Percentiles rank a stretch among this genome's conserved stretches.
Conservation (phyloP, 2,329 filamentous ascomycete genomes). For the Fusarium protoensiforme region DNA sequence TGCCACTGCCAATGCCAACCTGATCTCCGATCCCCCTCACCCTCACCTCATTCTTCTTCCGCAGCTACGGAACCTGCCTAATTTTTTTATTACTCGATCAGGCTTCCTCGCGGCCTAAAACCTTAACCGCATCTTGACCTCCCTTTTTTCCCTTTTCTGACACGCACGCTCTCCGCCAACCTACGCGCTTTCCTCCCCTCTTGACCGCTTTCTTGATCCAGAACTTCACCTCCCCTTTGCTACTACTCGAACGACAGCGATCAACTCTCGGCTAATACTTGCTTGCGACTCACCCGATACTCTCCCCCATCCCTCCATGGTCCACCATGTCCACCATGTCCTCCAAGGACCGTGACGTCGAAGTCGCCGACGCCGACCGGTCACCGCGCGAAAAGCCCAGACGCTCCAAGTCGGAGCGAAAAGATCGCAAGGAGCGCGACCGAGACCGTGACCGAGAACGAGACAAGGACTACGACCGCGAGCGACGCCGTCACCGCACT, state of each 20-base stretch:
- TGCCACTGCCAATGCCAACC: too few species aligned
- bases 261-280: slow-evolving; percentile 1
- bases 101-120: slow-evolving; percentile 12
- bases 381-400: slow-evolving; percentile 53
- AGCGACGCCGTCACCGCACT: slow-evolving; percentile 53
- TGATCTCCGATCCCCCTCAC: slow-evolving; percentile 19
- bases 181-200: slow-evolving; percentile 13
- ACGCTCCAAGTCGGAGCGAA: slow-evolving; percentile 54
- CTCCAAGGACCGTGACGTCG: slow-evolving; percentile 56
- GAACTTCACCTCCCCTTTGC: neutral
- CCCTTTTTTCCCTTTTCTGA: neutral
- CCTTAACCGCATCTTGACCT: neutral
- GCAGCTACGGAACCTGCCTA: slow-evolving; percentile 14
- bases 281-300: slow-evolving; percentile 6
- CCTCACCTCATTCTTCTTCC: slow-evolving; percentile 22
- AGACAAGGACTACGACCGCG: slow-evolving; percentile 48
- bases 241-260: slow-evolving; percentile 13
- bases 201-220: slow-evolving; percentile 27
- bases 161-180: slow-evolving; percentile 2
- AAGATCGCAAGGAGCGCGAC: slow-evolving; percentile 49
- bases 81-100: neutral
- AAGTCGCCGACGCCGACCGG: slow-evolving; percentile 48
- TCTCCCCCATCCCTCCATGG: slow-evolving; percentile 39
- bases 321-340: slow-evolving; percentile 53
- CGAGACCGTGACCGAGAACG: slow-evolving; percentile 47